Conservation (phyloP, 768 basidiomycete genomes). For the Termitomyces heimii region DNA sequence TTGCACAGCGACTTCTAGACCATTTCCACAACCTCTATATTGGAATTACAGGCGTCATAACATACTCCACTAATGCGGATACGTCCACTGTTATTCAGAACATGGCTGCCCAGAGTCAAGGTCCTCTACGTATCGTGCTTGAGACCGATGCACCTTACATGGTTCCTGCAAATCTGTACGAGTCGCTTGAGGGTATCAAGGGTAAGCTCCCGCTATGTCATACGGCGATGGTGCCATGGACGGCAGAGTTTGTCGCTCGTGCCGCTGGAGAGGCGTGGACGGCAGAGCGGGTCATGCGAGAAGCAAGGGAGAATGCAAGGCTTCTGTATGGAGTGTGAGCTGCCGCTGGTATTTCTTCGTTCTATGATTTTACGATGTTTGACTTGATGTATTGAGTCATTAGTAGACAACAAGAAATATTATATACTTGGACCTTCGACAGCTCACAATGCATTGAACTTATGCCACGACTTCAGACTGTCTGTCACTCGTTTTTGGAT, state of each 20-base stretch:
- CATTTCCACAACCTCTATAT: slow-evolving; percentile 82
- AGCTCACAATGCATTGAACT: background rate
- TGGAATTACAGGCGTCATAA: slow-evolving; percentile 82
- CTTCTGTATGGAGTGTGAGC: slow-evolving; percentile 50
- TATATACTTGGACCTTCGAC: background rate
- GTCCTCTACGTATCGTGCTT: slow-evolving; percentile 48
- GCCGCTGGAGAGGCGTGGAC: slow-evolving; percentile 42
- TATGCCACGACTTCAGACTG: background rate
- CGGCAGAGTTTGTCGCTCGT: slow-evolving; percentile 65
- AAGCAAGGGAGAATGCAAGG: slow-evolving; percentile 59
- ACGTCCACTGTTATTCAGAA: slow-evolving; percentile 63
- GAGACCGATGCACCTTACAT: slow-evolving; percentile 90
- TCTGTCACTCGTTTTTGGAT: background rate
- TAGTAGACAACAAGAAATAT: background rate
- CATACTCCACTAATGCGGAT: slow-evolving; percentile 69
- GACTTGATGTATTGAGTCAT: background rate
- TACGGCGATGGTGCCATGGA: slow-evolving; percentile 83
- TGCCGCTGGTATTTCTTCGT: background rate
- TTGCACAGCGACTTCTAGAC: slow-evolving; percentile 63
- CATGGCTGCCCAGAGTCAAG: slow-evolving; percentile 27
- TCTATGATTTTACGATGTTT: background rate
- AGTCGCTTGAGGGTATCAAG: slow-evolving; percentile 43
- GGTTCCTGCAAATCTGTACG: slow-evolving; percentile 72
- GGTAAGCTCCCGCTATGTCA: slow-evolving; percentile 69
- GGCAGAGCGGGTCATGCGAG: slow-evolving; percentile 50